Conservation (phyloP, 1,284 basidiomycete species). For the Rhodofomes roseus region DNA sequence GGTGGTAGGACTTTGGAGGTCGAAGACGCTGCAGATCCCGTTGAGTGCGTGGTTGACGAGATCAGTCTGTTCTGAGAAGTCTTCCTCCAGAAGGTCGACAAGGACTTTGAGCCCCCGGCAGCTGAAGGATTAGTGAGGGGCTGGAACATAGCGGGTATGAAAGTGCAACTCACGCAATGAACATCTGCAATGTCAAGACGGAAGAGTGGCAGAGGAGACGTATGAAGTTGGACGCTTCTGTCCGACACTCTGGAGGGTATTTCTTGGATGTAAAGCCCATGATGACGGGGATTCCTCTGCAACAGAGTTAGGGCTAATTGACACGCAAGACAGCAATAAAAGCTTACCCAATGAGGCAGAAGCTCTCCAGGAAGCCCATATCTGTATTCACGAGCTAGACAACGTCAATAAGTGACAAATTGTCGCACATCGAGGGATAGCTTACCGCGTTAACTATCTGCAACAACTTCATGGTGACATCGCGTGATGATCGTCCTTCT, state of each 20-base stretch:
- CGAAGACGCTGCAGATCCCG: slow-evolving; percentile 93
- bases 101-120: slow-evolving; percentile 93
- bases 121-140: slow-evolving; percentile 35
- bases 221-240: slow-evolving; percentile 96
- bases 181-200: slow-evolving; percentile 93
- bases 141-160: background rate
- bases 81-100: slow-evolving; percentile 94
- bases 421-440: slow-evolving; percentile 8
- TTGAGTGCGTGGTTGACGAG: slow-evolving; percentile 94
- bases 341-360: slow-evolving; percentile 86
- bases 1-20: slow-evolving; percentile 91
- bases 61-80: slow-evolving; percentile 85
- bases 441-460: slow-evolving; percentile 87
- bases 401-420: background rate
- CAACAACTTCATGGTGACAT: slow-evolving; percentile 81
- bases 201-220: slow-evolving; percentile 90
- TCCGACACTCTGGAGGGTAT: slow-evolving; percentile 87
- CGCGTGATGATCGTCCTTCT: slow-evolving; percentile 78
- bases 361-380: slow-evolving; percentile 86
- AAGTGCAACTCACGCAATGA: slow-evolving; percentile 72
- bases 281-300: slow-evolving; percentile 85
- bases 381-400: slow-evolving; percentile 82
- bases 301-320: background rate
- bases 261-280: slow-evolving; percentile 96
- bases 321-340: background rate